phyloP scores from a whole-genome alignment of 1,284 basidiomycete genomes.

The Spongispora temasekensis region DNA sequence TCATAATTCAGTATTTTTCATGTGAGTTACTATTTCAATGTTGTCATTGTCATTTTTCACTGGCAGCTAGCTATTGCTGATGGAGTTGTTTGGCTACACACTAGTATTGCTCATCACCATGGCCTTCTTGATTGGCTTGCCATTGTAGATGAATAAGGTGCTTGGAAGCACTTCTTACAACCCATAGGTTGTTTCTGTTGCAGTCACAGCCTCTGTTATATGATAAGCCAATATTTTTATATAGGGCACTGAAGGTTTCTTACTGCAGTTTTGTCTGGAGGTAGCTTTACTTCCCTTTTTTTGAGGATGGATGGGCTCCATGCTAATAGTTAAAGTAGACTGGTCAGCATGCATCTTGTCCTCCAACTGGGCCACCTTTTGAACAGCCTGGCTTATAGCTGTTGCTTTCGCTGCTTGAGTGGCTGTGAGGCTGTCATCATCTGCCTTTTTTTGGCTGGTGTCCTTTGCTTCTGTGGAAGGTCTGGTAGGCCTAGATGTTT shows the following conservation, averaged over 20 bases:
- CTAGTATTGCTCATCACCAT: too few relatives aligned
- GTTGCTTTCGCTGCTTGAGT: not conserved
- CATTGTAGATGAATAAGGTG: not conserved
- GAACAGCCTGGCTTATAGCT: not conserved
- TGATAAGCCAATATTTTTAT: not conserved
- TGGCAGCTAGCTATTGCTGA: not conserved
- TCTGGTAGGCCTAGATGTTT: not conserved
- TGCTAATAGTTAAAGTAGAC: not conserved
- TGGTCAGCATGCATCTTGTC: not conserved
- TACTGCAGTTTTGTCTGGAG: not conserved
- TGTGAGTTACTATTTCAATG: too few relatives aligned
- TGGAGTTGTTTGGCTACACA: too few relatives aligned
- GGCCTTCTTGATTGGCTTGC: not conserved
- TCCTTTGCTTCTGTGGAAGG: not conserved
- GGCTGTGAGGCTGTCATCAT: not conserved
- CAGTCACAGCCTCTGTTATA: too few relatives aligned
- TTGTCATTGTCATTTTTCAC: not conserved
- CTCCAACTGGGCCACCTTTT: not conserved
- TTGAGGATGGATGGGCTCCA: not conserved
- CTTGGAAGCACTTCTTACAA: not conserved
- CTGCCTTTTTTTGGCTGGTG: not conserved
- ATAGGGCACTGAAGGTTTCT: not conserved
- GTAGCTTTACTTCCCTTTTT: not conserved
- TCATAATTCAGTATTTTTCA: too few relatives aligned
- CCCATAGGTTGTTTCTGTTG: not conserved